phyloP scores from a whole-genome alignment of 768 basidiomycete species.

The Gautieria morchelliformis region DNA sequence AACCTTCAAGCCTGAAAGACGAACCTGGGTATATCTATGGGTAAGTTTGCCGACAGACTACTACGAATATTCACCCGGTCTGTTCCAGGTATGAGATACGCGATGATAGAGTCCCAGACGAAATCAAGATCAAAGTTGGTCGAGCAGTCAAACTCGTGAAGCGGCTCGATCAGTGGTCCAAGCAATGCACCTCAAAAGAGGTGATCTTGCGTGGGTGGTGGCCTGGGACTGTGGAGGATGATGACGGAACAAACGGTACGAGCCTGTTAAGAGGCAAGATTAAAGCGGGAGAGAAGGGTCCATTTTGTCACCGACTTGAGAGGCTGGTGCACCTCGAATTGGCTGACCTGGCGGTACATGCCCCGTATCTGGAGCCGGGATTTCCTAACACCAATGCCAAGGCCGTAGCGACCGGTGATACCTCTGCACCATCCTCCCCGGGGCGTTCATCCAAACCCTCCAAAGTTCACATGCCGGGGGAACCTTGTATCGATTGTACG shows the following conservation, averaged over 20 bases:
- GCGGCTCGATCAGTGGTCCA: constrained; percentile 71
- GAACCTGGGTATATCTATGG: constrained; percentile 72
- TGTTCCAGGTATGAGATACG: constrained; percentile 8
- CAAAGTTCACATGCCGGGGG: constrained; percentile 13
- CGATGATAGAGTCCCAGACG: constrained; percentile 27
- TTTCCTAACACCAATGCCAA: constrained; percentile 26
- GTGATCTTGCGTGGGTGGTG: constrained; percentile 68
- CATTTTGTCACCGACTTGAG: constrained; percentile 68
- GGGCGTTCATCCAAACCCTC: constrained; percentile 14
- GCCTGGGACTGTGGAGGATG: constrained; percentile 43
- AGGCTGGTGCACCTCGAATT: constrained; percentile 75
- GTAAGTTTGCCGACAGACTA: constrained; percentile 24
- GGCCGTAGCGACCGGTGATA: not conserved
- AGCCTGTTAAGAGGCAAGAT: constrained; percentile 61
- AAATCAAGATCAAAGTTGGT: constrained; percentile 69
- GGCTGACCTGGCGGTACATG: constrained; percentile 50
- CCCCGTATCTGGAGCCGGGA: constrained; percentile 46
- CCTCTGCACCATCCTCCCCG: constrained; percentile 4
- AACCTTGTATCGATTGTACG: constrained; percentile 38
- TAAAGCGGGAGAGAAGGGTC: constrained; percentile 47
- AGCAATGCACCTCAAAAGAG: constrained; percentile 70
- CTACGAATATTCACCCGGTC: not conserved
- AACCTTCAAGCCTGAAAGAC: constrained; percentile 42
- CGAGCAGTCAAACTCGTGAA: constrained; percentile 64
- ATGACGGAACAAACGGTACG: constrained; percentile 23